A percentile compares a stretch with the other conserved stretches of the same genome.
phyloP scores from a whole-genome alignment of 1,139 yeast species.

The Suhomyces chickasaworum region DNA sequence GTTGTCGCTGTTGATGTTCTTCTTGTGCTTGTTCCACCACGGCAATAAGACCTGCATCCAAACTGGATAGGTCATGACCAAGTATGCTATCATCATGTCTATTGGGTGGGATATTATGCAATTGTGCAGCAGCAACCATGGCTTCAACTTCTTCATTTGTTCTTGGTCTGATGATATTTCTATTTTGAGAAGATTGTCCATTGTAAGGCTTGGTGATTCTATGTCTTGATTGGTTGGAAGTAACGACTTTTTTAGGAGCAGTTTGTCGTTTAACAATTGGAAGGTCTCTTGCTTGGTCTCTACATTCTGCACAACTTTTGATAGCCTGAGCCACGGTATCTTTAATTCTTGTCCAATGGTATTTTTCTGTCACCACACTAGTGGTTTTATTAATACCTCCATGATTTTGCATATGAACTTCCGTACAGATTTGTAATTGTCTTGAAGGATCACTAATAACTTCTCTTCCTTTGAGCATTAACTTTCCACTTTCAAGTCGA shows the following conservation, averaged over 20 bases:
- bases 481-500: conserved; percentile 65
- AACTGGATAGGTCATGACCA: conserved; percentile 42
- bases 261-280: conserved; percentile 31
- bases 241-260: conserved; percentile 24
- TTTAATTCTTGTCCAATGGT: conserved; percentile 90
- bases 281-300: conserved; percentile 43
- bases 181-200: conserved; percentile 21
- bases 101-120: conserved; percentile 35
- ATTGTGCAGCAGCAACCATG: conserved; percentile 38
- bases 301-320: conserved; percentile 73
- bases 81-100: conserved; percentile 34
- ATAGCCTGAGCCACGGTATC: conserved; percentile 83
- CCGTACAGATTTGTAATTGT: conserved; percentile 76
- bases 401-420: conserved; percentile 67
- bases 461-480: conserved; percentile 77
- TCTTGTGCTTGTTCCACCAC: conserved; percentile 68
- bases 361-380: conserved; percentile 70
- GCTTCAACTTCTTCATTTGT: conserved; percentile 36
- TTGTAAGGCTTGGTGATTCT: conserved; percentile 11
- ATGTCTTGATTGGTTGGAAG: conserved; percentile 23
- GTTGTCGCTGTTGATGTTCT: conserved; percentile 31
- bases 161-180: conserved; percentile 26
- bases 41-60: conserved; percentile 61
- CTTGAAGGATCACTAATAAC: conserved; percentile 75
- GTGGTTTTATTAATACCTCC: conserved; percentile 94